Percentiles rank a stretch among this genome's conserved stretches.
Evolutionary conservation across 2,329 filamentous ascomycete species (phyloP).

Genomic region (Talaromyces albobiverticillius): DNA sequence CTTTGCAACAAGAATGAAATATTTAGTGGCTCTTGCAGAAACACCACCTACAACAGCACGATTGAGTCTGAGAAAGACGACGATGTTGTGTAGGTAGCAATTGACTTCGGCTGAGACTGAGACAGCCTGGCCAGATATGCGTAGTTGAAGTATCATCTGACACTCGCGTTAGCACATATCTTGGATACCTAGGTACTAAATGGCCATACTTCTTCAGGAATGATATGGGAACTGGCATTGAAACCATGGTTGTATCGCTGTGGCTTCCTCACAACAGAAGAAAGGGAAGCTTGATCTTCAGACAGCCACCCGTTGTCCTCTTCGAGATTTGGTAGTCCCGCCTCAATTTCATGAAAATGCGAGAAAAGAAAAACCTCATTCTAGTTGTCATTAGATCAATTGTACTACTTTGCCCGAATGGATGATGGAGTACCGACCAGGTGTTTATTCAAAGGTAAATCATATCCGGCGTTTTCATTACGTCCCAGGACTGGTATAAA

Average conservation of each 20-base stretch:
- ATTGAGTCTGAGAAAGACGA: conserved; percentile 83
- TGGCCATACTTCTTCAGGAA: conserved; percentile 4
- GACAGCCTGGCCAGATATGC: conserved; percentile 57
- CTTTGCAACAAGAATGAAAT: conserved; percentile 68
- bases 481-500: conserved; percentile 68
- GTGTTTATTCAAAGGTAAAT: conserved; percentile 36
- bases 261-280: conserved; percentile 35
- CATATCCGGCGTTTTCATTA: conserved; percentile 26
- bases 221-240: background rate
- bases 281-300: conserved; percentile 32
- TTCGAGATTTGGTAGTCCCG: conserved; percentile 74
- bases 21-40: conserved; percentile 72
- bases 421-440: conserved; percentile 29
- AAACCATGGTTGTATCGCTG: background rate
- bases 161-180: background rate
- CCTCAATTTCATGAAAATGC: conserved; percentile 71
- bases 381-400: conserved; percentile 23
- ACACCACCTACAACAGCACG: conserved; percentile 78
- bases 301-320: conserved; percentile 48
- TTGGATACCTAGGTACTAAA: background rate
- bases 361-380: conserved; percentile 87
- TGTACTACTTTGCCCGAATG: background rate
- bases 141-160: conserved; percentile 56
- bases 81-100: conserved; percentile 82
- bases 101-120: conserved; percentile 72